Evolutionary conservation across 2,329 filamentous ascomycete species (phyloP), one percentile per base, ranked within the genome.

Genomic region (Aspergillus tubingensis): DNA sequence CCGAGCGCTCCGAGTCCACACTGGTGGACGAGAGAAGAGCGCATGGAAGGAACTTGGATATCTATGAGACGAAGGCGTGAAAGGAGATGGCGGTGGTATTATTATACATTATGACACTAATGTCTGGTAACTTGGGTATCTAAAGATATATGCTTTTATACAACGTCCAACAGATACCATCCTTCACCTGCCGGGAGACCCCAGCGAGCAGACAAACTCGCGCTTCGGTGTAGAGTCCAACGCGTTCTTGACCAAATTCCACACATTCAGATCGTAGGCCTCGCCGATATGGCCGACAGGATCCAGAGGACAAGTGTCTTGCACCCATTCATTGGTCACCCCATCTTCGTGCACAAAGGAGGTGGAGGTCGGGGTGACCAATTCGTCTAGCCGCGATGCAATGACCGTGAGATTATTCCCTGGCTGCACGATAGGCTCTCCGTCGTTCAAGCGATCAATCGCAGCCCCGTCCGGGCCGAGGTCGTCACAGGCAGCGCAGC

Each of bases 221-320:
- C 69, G 58, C 19, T 69, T 27, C 10, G 70, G 70, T 8, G 67
- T 68, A 8, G 64, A 67, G 51, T 74, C 69, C 58, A 77, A 54
- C 15, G 72, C 74, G 59, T 77, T 76, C 61, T 70, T 70, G 11
- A 77, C 74, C 68, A 76, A 50, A 57, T 76, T 73, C 75, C 75
- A 76, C 10, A 76, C 74, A 61, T 77, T 76, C 62, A 70, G 44
- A 62, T 77, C 75, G 65, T 76, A 77, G 10, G 72, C 74, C 65
- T 75, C 72, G 1, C 72, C 74, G 58, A 76, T 74, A 62, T 77
- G 75, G 2, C 74, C 75, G 10, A 76, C 74, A 0, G 72, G 70
- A 36, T 77, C 75, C 0, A 70, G 11, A 2, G 66, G 64, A 49
- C 75, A 77, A 6, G 63, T 64, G 57, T 70, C 65, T 64, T 77